phyloP scores from a whole-genome alignment of 2,329 filamentous ascomycete genomes.

The Trichoderma brevicompactum region DNA sequence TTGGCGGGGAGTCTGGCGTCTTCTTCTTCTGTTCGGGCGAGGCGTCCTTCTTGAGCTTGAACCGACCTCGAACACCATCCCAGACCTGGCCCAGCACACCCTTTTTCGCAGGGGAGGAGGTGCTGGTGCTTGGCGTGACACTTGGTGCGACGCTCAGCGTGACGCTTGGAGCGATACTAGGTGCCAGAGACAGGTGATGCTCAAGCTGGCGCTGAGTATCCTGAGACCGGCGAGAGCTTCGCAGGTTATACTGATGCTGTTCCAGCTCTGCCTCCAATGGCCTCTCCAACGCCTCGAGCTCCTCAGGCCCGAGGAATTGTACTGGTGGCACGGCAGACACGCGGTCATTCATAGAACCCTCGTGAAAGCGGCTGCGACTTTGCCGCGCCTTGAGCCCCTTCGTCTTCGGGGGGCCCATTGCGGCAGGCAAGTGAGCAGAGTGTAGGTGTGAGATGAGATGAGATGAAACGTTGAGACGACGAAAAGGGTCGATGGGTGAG shows the following conservation, averaged over 20 bases:
- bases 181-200: conserved; percentile 13
- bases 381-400: conserved; percentile 42
- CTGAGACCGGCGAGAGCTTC: conserved; percentile 13
- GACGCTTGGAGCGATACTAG: conserved; percentile 9
- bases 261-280: conserved; percentile 31
- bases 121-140: conserved; percentile 7
- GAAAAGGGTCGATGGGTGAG: neutral
- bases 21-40: conserved; percentile 36
- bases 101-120: conserved; percentile 30
- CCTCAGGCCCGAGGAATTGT: conserved; percentile 60
- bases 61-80: conserved; percentile 44
- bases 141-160: conserved; percentile 14
- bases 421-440: conserved; percentile 15
- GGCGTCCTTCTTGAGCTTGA: conserved; percentile 39
- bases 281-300: conserved; percentile 40
- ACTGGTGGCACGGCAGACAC: conserved; percentile 71
- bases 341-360: conserved; percentile 87
- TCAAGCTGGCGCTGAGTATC: conserved; percentile 26
- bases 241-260: conserved; percentile 14
- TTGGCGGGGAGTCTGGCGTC: neutral
- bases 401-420: conserved; percentile 39
- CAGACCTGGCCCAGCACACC: conserved; percentile 45
- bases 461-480: neutral
- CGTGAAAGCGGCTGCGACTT: conserved; percentile 63
- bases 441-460: neutral